Evolutionary conservation across 176 grass and related monocot species (phyloP).

Genomic region (Thinopyrum elongatum): DNA sequence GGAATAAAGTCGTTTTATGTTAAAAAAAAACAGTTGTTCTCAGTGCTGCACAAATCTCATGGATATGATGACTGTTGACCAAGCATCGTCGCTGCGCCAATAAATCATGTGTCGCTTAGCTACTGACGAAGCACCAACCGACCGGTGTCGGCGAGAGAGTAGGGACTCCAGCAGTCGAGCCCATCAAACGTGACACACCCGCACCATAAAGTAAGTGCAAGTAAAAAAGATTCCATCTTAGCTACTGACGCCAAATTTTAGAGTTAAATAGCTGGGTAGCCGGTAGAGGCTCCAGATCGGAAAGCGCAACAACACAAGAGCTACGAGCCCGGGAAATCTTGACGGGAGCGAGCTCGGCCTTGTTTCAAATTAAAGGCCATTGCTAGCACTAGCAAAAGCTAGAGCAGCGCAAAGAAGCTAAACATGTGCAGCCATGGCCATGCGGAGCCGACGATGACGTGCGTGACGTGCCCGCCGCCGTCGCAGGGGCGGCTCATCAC

Average conservation of each 20-base stretch:
- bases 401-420: too few species aligned
- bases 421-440: neutral
- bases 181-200: neutral
- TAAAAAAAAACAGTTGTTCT: too few species aligned
- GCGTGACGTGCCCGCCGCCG: neutral
- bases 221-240: neutral
- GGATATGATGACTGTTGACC: too few species aligned
- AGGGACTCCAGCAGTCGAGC: neutral
- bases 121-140: too few species aligned
- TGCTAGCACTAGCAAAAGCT: too few species aligned
- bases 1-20: too few species aligned
- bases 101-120: too few species aligned
- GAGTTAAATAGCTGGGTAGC: neutral
- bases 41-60: too few species aligned
- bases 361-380: too few species aligned
- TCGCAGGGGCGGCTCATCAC: neutral
- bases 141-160: too few species aligned
- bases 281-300: neutral
- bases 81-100: too few species aligned
- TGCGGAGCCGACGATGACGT: neutral
- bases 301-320: neutral
- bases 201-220: neutral
- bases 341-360: neutral
- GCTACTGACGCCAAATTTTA: too few species aligned
- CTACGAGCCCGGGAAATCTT: neutral